Conservation (phyloP, 306 rosid species). For the Medicago arabica region DNA sequence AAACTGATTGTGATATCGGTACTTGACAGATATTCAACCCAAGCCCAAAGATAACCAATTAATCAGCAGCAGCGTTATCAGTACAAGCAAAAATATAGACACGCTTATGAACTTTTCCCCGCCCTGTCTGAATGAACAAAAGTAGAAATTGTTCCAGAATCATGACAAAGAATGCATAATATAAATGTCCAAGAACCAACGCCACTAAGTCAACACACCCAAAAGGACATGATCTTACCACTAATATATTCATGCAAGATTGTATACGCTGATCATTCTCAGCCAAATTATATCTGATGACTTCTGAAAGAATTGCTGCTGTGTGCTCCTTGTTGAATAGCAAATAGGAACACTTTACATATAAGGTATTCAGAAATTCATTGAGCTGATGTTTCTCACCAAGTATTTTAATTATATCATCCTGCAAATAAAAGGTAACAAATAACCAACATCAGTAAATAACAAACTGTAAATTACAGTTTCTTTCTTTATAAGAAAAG, state of each 20-base stretch:
- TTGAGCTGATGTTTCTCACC: conserved; percentile 87
- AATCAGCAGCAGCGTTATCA: conserved; percentile 8
- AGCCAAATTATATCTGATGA: conserved; percentile 55
- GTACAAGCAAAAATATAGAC: not conserved
- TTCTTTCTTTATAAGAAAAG: conserved; percentile 29
- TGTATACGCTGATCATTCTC: conserved; percentile 55
- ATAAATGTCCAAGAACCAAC: conserved; percentile 13
- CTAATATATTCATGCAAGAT: conserved; percentile 80
- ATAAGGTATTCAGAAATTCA: conserved; percentile 75
- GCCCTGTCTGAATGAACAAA: conserved; percentile 2
- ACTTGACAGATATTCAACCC: conserved; percentile 17
- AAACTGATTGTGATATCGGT: conserved; percentile 9
- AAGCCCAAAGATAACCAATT: conserved; percentile 25
- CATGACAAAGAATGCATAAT: conserved; percentile 19
- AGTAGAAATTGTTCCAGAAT: conserved; percentile 17
- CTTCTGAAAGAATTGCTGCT: conserved; percentile 75
- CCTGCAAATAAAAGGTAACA: conserved; percentile 55
- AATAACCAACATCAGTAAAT: conserved; percentile 36
- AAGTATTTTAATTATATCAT: conserved; percentile 80
- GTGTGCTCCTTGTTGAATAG: conserved; percentile 97
- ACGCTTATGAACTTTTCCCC: not conserved
- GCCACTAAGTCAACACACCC: conserved; percentile 38
- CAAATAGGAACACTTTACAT: conserved; percentile 79
- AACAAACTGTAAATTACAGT: conserved; percentile 33
- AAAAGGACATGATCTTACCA: conserved; percentile 62